Evolutionary conservation across 768 basidiomycete genomes (phyloP).

Genomic region (Mycena vulgaris): DNA sequence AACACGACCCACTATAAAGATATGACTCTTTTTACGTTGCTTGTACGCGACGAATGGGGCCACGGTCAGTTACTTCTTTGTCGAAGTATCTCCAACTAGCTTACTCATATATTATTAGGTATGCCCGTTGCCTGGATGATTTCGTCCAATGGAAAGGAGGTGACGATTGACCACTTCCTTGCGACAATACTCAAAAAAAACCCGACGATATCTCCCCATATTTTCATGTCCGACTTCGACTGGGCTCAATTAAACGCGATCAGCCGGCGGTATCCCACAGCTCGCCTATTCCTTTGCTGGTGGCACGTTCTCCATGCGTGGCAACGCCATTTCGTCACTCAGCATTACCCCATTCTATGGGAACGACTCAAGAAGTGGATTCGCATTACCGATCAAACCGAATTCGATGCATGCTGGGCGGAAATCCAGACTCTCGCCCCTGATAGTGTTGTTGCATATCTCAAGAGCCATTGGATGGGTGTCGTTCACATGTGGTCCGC

Average conservation of each 20-base stretch:
- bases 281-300: slow-evolving; percentile 41
- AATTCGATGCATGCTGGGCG: background rate
- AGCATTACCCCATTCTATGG: slow-evolving; percentile 39
- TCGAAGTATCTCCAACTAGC: background rate
- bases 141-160: slow-evolving; percentile 37
- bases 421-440: background rate
- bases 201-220: background rate
- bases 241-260: slow-evolving; percentile 15
- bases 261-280: background rate
- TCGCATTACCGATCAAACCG: slow-evolving; percentile 25
- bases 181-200: background rate
- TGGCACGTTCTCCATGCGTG: slow-evolving; percentile 50
- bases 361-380: slow-evolving; percentile 41
- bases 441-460: background rate
- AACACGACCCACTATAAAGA: slow-evolving; percentile 30
- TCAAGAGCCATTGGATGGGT: slow-evolving; percentile 38
- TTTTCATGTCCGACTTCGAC: slow-evolving; percentile 19
- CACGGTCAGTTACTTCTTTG: slow-evolving; percentile 20
- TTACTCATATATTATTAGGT: background rate
- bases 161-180: slow-evolving; percentile 37
- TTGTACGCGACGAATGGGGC: slow-evolving; percentile 25
- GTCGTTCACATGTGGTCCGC: slow-evolving; percentile 43
- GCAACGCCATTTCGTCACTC: slow-evolving; percentile 41
- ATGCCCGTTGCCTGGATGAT: slow-evolving; percentile 43
- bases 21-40: slow-evolving; percentile 28